A percentile compares a stretch with the other conserved stretches of the same genome.
Conservation (phyloP, 2,329 filamentous ascomycete species). For the Nothomitra cinnamomea region DNA sequence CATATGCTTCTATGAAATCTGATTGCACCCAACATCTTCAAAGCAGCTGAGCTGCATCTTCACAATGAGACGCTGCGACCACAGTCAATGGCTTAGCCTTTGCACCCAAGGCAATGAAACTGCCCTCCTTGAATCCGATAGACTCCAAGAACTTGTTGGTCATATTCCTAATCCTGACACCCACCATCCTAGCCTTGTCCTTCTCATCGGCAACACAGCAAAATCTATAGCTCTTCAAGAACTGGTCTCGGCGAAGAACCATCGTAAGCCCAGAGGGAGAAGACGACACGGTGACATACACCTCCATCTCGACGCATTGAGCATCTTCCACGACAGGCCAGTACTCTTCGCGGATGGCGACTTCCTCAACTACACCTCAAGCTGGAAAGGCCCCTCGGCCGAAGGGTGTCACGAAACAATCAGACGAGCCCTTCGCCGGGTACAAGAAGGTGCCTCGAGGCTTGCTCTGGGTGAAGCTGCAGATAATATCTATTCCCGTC, state of each 20-base stretch:
- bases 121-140: conserved; percentile 12
- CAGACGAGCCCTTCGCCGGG: conserved; percentile 7
- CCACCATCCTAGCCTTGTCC: conserved; percentile 12
- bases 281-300: conserved; percentile 11
- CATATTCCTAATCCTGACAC: conserved; percentile 11
- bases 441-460: conserved; percentile 1
- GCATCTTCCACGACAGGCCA: conserved; percentile 11
- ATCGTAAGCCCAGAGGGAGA: conserved; percentile 8
- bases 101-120: conserved; percentile 11
- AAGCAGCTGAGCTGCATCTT: not conserved
- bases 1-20: not conserved
- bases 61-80: conserved; percentile 13
- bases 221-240: conserved; percentile 13
- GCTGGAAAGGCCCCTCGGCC: conserved; percentile 1
- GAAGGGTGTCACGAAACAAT: conserved; percentile 10
- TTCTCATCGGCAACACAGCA: conserved; percentile 13
- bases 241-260: conserved; percentile 11
- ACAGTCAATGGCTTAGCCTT: conserved; percentile 15
- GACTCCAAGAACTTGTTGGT: conserved; percentile 13
- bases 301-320: conserved; percentile 12
- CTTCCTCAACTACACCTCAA: conserved; percentile 8
- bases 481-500: conserved; percentile 12
- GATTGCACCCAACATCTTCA: not conserved
- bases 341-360: conserved; percentile 13
- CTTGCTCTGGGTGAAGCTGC: conserved; percentile 5